Evolutionary conservation across 371 early-diverging fungal genomes (phyloP).

Genomic region (Apophysomyces sp.): DNA sequence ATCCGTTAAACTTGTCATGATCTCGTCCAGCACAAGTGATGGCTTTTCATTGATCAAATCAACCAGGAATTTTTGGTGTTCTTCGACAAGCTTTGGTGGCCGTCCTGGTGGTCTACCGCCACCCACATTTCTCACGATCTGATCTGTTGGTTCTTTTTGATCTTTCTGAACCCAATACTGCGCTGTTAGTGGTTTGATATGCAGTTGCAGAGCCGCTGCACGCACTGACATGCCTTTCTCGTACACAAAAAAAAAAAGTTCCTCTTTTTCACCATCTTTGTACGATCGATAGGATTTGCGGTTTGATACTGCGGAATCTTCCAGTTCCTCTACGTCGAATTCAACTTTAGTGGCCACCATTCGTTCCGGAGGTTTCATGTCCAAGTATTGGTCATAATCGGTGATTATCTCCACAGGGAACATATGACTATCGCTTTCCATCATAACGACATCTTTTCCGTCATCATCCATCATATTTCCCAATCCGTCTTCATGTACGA

Average conservation of each 20-base stretch:
- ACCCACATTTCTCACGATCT: slow-evolving; percentile 11
- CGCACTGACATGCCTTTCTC: slow-evolving; percentile 8
- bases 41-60: slow-evolving; percentile 19
- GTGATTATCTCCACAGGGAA: slow-evolving; percentile 6
- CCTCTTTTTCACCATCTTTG: slow-evolving; percentile 3
- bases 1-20: slow-evolving; percentile 16
- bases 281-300: slow-evolving; percentile 6
- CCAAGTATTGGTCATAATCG: slow-evolving; percentile 10
- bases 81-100: slow-evolving; percentile 12
- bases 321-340: not conserved
- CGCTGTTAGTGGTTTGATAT: slow-evolving; percentile 8
- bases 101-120: slow-evolving; percentile 15
- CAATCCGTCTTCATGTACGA: too few species aligned
- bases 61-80: slow-evolving; percentile 9
- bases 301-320: not conserved
- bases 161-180: slow-evolving; percentile 12
- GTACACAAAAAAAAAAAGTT: slow-evolving; percentile 6
- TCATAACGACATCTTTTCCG: too few species aligned
- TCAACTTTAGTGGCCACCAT: not conserved
- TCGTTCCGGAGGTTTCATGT: slow-evolving; percentile 7
- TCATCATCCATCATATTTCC: too few species aligned
- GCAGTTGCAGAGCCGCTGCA: slow-evolving; percentile 6
- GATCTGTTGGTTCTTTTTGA: slow-evolving; percentile 19
- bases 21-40: slow-evolving; percentile 14
- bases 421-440: not conserved